Base-by-base conservation (phyloP, 2,329 filamentous ascomycete species). In the Chrysoporthe cubensis region DNA sequence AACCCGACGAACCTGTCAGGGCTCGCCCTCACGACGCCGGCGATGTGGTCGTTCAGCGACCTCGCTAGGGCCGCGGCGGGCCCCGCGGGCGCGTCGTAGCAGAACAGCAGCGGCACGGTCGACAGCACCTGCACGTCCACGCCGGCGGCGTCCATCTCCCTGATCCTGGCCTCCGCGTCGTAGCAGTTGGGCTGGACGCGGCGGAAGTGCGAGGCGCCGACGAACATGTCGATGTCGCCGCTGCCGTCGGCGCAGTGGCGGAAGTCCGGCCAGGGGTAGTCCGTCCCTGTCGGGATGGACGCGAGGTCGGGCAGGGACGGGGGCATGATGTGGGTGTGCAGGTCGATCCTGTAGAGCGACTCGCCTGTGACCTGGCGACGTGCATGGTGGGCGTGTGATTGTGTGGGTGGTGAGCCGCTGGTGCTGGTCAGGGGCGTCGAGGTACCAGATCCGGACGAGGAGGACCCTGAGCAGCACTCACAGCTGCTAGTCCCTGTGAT, bases 241-340 rank as follows among this genome's bases (percentile, higher is more conserved):
- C 64, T 54, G 67, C 71, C 71, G 43, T 72, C 71, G 21, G 69
- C 54, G 42, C 71, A 66, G 1, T 73, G 73, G 34, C 70, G 72
- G 69, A 77, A 73, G 44, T 72, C 70, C 0, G 76, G 74, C 76
- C 74, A 78, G 46, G 73, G 71, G 69, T 75, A 81, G 72, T 26
- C 16, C 7, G 44, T 40, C 14, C 80, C 81, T 72, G 80, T 79
- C n/a, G 82, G 80, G 61, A 84, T 82, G 69, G 80, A 79, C 65
- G 74, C 79, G 58, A 81, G 78, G 50, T 73, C 82, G 13, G 78
- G 74, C 8, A 83, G 79, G 7, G 74, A 73, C 2, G 72, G 68
- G 13, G 77, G 77, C 77, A 79, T 79, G 64, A 79, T 78, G 70
- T 79, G 77, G 0, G 77, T 79, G 73, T 79, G 77, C 52, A 77